phyloP scores from a whole-genome alignment of 2,329 filamentous ascomycete species.

The Aquanectria penicillioides region DNA sequence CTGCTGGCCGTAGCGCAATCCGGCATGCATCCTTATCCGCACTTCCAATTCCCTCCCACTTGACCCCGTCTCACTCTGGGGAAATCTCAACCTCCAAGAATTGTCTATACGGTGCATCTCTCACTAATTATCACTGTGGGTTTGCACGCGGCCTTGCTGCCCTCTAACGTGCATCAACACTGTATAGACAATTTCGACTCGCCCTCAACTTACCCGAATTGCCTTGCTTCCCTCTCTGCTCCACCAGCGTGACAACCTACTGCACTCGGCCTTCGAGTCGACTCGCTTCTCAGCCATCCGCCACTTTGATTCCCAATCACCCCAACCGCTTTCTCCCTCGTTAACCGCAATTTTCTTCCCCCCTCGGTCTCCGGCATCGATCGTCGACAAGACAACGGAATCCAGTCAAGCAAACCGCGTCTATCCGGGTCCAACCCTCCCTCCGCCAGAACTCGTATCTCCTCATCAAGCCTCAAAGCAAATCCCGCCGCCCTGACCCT shows the following conservation, averaged over 20 bases:
- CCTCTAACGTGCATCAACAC: slow-evolving; percentile 28
- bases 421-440: neutral
- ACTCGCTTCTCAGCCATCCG: slow-evolving; percentile 34
- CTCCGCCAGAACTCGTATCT: neutral
- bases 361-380: slow-evolving; percentile 10
- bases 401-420: neutral
- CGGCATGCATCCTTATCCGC: slow-evolving; percentile 41
- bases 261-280: slow-evolving; percentile 36
- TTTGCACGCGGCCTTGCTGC: neutral
- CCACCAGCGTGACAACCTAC: slow-evolving; percentile 40
- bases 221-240: slow-evolving; percentile 37
- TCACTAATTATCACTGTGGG: slow-evolving; percentile 30
- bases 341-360: neutral
- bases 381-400: slow-evolving; percentile 1
- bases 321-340: neutral
- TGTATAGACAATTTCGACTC: slow-evolving; percentile 41
- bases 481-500: neutral
- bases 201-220: slow-evolving; percentile 22
- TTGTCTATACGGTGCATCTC: slow-evolving; percentile 43
- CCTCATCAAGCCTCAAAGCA: slow-evolving; percentile 1
- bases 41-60: slow-evolving; percentile 26
- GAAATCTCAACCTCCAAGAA: slow-evolving; percentile 39
- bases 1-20: neutral
- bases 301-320: slow-evolving; percentile 31
- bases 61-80: slow-evolving; percentile 24